Evolutionary conservation across 495 filamentous ascomycete species (phyloP).

Genomic region (Podospora bellae-mahoneyi): DNA sequence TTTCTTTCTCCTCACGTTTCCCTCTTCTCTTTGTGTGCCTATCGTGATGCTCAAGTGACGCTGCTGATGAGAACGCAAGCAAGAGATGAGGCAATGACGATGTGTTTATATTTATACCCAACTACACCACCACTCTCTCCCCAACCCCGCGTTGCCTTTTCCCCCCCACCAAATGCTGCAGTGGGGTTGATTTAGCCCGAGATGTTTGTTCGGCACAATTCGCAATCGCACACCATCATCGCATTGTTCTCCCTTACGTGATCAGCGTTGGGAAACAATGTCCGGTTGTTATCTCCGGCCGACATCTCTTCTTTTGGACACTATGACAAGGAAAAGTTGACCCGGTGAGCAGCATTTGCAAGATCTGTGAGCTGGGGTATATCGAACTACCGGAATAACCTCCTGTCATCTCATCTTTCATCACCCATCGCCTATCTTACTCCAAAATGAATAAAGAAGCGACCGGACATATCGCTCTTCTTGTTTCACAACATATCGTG

Average conservation of each 20-base stretch:
- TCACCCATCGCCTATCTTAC: neutral
- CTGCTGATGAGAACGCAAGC: no score
- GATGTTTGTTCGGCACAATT: neutral
- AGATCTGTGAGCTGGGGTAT: neutral
- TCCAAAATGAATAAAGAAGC: neutral
- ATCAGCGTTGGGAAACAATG: neutral
- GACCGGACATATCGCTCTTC: neutral
- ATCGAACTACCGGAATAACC: neutral
- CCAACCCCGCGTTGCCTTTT: neutral
- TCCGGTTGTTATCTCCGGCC: neutral
- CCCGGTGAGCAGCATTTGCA: neutral
- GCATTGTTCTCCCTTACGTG: neutral
- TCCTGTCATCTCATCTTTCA: neutral
- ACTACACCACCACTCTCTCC: neutral
- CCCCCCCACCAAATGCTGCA: neutral
- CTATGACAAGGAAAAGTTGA: neutral
- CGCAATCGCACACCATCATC: neutral
- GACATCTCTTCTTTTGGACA: neutral
- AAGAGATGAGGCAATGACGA: neutral
- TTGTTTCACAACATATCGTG: neutral
- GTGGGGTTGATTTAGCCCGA: neutral
- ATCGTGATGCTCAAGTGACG: neutral
- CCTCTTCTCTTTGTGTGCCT: neutral
- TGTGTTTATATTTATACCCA: neutral
- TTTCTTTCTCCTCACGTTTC: neutral